phyloP scores from a whole-genome alignment of 139 green algal species.

The Coccomyxa sp. region DNA sequence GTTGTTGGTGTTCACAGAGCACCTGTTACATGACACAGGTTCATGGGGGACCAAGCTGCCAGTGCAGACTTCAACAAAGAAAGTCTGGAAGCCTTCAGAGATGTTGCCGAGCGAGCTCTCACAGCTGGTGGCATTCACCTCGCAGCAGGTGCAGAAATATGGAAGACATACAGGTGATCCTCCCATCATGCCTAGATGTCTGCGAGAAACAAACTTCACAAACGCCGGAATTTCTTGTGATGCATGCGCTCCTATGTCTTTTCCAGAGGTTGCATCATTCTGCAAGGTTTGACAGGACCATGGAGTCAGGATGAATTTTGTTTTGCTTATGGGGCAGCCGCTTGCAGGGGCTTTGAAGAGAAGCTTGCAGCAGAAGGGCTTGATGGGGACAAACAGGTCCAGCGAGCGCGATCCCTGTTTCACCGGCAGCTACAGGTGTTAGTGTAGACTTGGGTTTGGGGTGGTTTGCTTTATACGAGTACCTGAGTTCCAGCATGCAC shows the following conservation, averaged over 20 bases:
- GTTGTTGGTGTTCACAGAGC: too few species aligned
- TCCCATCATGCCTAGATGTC: too few species aligned
- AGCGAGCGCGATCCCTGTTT: slow-evolving; percentile 56
- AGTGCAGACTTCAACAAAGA: not conserved
- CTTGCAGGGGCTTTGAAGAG: slow-evolving; percentile 10
- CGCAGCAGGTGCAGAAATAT: slow-evolving; percentile 39
- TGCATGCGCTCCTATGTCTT: not conserved
- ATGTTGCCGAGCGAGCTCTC: slow-evolving; percentile 52
- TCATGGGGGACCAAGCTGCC: too few species aligned
- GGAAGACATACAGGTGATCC: slow-evolving; percentile 32
- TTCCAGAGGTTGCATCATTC: too few species aligned
- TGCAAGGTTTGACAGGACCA: too few species aligned
- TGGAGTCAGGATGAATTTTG: slow-evolving; percentile 1
- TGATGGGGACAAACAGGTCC: slow-evolving; percentile 30
- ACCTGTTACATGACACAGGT: too few species aligned
- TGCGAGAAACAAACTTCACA: not conserved
- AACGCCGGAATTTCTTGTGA: not conserved
- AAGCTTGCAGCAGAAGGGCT: not conserved
- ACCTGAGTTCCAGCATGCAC: too few species aligned
- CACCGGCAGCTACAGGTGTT: slow-evolving; percentile 56
- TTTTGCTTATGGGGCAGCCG: slow-evolving; percentile 1
- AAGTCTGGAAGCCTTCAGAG: slow-evolving; percentile 28
- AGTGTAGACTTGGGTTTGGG: too few species aligned
- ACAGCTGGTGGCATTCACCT: slow-evolving; percentile 63
- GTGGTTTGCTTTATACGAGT: too few species aligned